Percentiles rank a stretch among this genome's conserved stretches.
Conservation (phyloP, 2,329 filamentous ascomycete species). For the Pestalotiopsis sp. region DNA sequence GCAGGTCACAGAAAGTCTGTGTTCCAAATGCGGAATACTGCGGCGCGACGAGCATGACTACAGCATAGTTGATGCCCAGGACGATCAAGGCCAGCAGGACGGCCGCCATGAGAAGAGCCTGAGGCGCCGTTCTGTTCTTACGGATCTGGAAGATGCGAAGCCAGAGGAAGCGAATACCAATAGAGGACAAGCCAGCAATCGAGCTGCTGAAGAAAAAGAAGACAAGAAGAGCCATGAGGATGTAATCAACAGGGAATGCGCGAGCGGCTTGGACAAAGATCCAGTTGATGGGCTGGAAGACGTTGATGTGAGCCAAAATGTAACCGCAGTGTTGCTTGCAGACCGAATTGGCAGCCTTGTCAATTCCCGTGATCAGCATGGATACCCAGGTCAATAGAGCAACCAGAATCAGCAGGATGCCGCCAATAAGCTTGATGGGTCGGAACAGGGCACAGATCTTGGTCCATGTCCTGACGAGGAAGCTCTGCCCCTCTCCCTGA, state of each 20-base stretch:
- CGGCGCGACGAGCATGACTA: constrained; percentile 92
- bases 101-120: constrained; percentile 87
- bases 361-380: constrained; percentile 93
- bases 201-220: constrained; percentile 88
- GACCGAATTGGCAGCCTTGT: constrained; percentile 94
- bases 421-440: constrained; percentile 85
- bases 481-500: constrained; percentile 74
- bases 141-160: constrained; percentile 89
- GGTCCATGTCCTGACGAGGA: constrained; percentile 74
- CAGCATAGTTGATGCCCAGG: constrained; percentile 87
- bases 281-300: constrained; percentile 96
- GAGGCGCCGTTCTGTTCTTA: constrained; percentile 85
- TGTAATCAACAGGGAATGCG: constrained; percentile 89
- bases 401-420: constrained; percentile 74
- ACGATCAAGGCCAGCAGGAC: constrained; percentile 89
- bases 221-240: constrained; percentile 82
- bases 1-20: constrained; percentile 87
- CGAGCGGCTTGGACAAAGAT: constrained; percentile 79
- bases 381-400: constrained; percentile 80
- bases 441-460: constrained; percentile 82
- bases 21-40: constrained; percentile 94
- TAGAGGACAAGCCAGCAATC: constrained; percentile 79
- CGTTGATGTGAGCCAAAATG: constrained; percentile 81
- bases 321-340: constrained; percentile 93
- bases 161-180: constrained; percentile 97